Conservation (phyloP, 352 stramenopile species). For the Phytopythium oedochilum region DNA sequence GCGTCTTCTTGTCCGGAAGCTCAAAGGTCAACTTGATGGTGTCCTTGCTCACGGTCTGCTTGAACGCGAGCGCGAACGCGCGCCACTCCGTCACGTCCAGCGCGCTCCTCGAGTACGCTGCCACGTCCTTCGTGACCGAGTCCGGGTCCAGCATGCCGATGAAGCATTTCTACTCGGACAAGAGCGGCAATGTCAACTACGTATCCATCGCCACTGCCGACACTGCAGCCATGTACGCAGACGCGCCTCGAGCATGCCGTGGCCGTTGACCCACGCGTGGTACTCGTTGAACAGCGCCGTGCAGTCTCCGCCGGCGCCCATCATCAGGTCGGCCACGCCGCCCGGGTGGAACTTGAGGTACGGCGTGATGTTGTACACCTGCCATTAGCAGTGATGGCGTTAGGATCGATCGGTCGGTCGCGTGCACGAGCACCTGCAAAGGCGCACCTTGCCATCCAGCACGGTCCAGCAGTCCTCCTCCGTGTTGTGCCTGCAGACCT, state of each 20-base stretch:
- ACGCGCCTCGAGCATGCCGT: constrained; percentile 79
- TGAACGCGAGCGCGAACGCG: constrained; percentile 52
- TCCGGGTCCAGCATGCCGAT: constrained; percentile 62
- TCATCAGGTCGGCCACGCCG: constrained; percentile 91
- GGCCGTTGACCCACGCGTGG: constrained; percentile 93
- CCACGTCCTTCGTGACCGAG: constrained; percentile 16
- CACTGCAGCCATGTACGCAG: background rate
- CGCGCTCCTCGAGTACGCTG: constrained; percentile 32
- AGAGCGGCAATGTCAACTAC: no score
- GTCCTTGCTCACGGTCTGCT: constrained; percentile 46
- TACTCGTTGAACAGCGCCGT: constrained; percentile 97
- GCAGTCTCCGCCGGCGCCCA: constrained; percentile 90
- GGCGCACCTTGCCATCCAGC: constrained; percentile 88
- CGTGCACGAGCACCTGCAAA: no score
- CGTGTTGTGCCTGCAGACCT: constrained; percentile 86
- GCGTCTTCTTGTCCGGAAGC: constrained; percentile 49
- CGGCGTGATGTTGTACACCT: constrained; percentile 94
- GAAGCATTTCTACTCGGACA: constrained; percentile 64
- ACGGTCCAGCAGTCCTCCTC: constrained; percentile 93
- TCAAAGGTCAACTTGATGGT: constrained; percentile 80
- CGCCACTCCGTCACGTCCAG: constrained; percentile 66
- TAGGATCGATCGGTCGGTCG: background rate
- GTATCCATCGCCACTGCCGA: no score
- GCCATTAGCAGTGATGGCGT: no score
- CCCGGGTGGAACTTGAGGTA: constrained; percentile 98